phyloP scores from a whole-genome alignment of 768 basidiomycete species.

The Rhodotorula toruloides region DNA sequence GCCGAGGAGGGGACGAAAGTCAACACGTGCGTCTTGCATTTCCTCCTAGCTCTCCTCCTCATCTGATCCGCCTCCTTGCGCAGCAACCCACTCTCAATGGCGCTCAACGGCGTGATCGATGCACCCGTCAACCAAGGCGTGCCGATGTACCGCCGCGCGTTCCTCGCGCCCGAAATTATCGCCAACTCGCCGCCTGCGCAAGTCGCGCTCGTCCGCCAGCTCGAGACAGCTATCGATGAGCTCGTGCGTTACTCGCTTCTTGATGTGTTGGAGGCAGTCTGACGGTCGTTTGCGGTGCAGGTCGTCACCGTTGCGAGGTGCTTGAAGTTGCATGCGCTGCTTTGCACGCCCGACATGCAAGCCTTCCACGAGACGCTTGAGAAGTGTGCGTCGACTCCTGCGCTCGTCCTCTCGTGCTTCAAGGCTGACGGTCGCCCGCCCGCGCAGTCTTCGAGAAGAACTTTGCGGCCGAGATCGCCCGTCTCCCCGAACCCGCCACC shows the following conservation, averaged over 20 bases:
- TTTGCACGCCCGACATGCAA: slow-evolving; percentile 83
- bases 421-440: not conserved
- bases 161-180: slow-evolving; percentile 67
- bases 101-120: slow-evolving; percentile 80
- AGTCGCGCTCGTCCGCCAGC: slow-evolving; percentile 63
- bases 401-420: not conserved
- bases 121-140: slow-evolving; percentile 71
- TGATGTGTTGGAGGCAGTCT: not conserved
- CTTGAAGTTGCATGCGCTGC: slow-evolving; percentile 70
- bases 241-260: slow-evolving; percentile 54
- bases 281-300: slow-evolving; percentile 49
- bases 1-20: slow-evolving; percentile 47
- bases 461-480: slow-evolving; percentile 38
- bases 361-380: slow-evolving; percentile 86
- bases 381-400: slow-evolving; percentile 43
- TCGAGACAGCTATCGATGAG: slow-evolving; percentile 71
- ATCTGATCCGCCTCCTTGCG: slow-evolving; percentile 39
- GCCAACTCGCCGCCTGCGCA: slow-evolving; percentile 61
- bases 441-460: slow-evolving; percentile 40
- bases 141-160: slow-evolving; percentile 67
- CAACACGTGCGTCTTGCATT: slow-evolving; percentile 15
- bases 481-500: slow-evolving; percentile 14
- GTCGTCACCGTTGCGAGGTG: slow-evolving; percentile 71
- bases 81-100: slow-evolving; percentile 78
- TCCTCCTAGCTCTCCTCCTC: slow-evolving; percentile 30